Conservation (phyloP, 2,329 filamentous ascomycete genomes). For the Fusarium hostae region DNA sequence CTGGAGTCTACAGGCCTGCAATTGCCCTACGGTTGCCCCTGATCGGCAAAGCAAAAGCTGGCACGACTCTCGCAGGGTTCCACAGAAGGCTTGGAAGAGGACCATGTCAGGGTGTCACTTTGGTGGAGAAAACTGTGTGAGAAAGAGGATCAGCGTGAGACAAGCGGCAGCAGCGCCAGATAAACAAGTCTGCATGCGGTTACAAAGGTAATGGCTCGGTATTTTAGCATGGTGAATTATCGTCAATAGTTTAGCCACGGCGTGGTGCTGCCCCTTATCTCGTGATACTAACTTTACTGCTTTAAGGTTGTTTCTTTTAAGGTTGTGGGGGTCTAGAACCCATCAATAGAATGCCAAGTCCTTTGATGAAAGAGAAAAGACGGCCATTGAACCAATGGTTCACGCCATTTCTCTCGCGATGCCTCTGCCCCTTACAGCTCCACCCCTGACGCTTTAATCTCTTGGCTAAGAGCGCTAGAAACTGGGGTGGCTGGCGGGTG, state of each 20-base stretch:
- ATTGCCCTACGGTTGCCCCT: conserved; percentile 12
- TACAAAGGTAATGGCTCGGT: background rate
- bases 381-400: conserved; percentile 5
- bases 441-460: conserved; percentile 8
- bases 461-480: conserved; percentile 5
- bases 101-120: conserved; percentile 12
- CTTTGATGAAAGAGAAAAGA: background rate
- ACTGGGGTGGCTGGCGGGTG: background rate
- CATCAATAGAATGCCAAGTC: conserved; percentile 14
- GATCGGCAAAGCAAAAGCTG: conserved; percentile 17
- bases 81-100: conserved; percentile 15
- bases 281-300: background rate
- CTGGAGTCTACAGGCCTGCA: conserved; percentile 14
- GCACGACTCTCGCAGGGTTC: conserved; percentile 14
- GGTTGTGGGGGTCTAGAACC: conserved; percentile 8
- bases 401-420: background rate
- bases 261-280: background rate
- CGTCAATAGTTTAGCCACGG: background rate
- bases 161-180: conserved; percentile 8
- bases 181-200: background rate
- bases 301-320: conserved; percentile 19
- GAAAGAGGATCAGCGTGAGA: conserved; percentile 4
- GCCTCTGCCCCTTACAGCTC: conserved; percentile 16
- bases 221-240: background rate
- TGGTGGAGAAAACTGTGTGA: conserved; percentile 2